Percentiles rank a stretch among this genome's conserved stretches.
These are phyloP conservation scores for Chrysanthemum lavandulifolium DNA, from an alignment of 129 eudicot species.

Conservation along the genomic window DNA sequence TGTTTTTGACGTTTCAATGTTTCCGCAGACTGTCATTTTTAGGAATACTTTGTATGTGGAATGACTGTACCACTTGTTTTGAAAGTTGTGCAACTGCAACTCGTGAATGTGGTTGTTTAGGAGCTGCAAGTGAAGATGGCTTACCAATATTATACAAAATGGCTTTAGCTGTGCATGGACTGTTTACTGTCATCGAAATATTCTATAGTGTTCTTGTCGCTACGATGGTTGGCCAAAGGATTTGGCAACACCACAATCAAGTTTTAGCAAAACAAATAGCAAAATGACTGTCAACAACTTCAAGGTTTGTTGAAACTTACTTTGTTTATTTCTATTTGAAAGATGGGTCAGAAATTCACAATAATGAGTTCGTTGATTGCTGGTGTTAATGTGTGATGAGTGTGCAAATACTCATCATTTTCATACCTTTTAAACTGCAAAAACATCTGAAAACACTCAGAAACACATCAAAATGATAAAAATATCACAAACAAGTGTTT, in stretches of 20 bases:
- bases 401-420: too few relatives aligned
- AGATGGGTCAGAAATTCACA: too few relatives aligned
- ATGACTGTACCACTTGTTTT: constrained; percentile 85
- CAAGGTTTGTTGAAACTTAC: too few relatives aligned
- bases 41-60: constrained; percentile 95
- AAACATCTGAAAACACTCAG: too few relatives aligned
- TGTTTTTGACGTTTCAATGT: constrained; percentile 41
- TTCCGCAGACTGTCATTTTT: constrained; percentile 96
- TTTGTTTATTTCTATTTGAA: too few relatives aligned
- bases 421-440: too few relatives aligned
- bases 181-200: constrained; percentile 83
- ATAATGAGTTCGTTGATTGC: too few relatives aligned
- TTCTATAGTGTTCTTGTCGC: constrained; percentile 91
- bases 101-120: constrained; percentile 71
- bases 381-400: too few relatives aligned
- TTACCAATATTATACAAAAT: constrained; percentile 71
- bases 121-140: constrained; percentile 60
- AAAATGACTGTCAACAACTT: too few relatives aligned
- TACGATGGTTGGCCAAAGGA: constrained; percentile 97
- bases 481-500: too few relatives aligned
- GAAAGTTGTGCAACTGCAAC: constrained; percentile 80
- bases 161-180: constrained; percentile 82
- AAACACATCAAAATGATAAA: too few relatives aligned
- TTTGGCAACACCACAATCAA: constrained; percentile 97
- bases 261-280: constrained; percentile 80